Base-by-base conservation (phyloP, 1,284 basidiomycete genomes). In the Ganoderma lingzhi region DNA sequence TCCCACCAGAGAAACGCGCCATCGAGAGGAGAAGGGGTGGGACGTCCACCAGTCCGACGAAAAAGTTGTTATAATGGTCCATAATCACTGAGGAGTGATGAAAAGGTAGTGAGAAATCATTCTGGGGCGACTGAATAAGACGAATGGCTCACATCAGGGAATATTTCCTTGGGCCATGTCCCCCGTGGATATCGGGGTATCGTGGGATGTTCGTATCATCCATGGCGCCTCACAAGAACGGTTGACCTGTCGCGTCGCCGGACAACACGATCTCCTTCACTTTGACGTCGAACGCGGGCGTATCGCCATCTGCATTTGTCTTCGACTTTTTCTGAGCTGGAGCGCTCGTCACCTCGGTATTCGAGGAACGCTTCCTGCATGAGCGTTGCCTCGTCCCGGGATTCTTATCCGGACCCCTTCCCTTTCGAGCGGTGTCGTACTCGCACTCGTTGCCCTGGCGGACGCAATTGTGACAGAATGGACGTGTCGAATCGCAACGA, bases 371-470 rank as follows among this genome's bases (percentile, higher is more conserved):
- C 83, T 91, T 93, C 87, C 93, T 93, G 85, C 90, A 93, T 68
- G 90, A 90, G 74, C 92, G 86, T 80, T 93, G 91, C 70, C 93
- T 86, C 72, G 91, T 93, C 35, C 92, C 93, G 70, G 93, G 93
- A 75, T 87, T 87, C 81, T 93, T 94, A 84, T 94, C 93, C 71
- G 93, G 93, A 6, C 93, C 93, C 67, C 93, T 87, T 68, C 93
- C 88, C 80, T 92, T 93, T 74, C 93, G 93, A 55, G 87, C 90
- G 42, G 87, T 83, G 78, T 94, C 93, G 79, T 94, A 94, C 79
- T 90, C 87, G 80, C 92, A 93, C 67, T 86, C 84, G 79, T 92
- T 93, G 74, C 86, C 87, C 75, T 93, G 86, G 75, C 92, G 89
- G 78, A 87, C 82, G 80, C 92, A 94, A 80, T 93, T 94, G 82